A percentile compares a stretch with the other conserved stretches of the same genome.
These are phyloP conservation scores for Lignosus rhinocerotis DNA, from an alignment of 1,284 basidiomycete genomes.

Conservation along the genomic window DNA sequence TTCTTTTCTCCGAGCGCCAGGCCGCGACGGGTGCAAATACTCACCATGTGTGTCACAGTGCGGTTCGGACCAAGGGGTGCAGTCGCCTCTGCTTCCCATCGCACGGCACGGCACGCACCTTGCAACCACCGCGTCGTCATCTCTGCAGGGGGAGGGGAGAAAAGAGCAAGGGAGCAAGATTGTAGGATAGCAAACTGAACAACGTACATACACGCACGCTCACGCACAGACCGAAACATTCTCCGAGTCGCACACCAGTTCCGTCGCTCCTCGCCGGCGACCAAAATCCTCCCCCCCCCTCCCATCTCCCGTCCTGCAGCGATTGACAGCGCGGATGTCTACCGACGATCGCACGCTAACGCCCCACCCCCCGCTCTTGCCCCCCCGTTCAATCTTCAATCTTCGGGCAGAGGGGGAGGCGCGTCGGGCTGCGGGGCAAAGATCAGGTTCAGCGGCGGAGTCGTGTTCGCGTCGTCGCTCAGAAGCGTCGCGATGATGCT, in stretches of 20 bases:
- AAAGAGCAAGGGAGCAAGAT: not conserved
- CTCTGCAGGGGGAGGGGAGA: not conserved
- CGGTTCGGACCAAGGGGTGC: no score
- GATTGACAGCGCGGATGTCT: not conserved
- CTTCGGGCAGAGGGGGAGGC: constrained; percentile 67
- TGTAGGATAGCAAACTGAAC: not conserved
- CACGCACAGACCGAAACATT: not conserved
- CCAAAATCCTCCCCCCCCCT: not conserved
- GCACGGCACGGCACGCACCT: no score
- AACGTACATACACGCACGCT: constrained; percentile 8
- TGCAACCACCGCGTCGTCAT: not conserved
- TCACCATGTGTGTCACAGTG: no score
- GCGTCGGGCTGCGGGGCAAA: constrained; percentile 82
- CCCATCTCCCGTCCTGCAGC: not conserved
- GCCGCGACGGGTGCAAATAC: not conserved
- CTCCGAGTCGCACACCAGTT: not conserved
- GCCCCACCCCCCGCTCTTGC: not conserved
- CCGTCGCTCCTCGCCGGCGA: not conserved
- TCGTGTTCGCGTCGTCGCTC: constrained; percentile 78
- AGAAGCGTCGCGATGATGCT: constrained; percentile 84
- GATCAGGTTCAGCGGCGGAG: constrained; percentile 75
- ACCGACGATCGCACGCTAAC: constrained; percentile 1
- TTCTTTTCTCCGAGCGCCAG: constrained; percentile 1
- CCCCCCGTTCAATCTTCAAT: constrained; percentile 22
- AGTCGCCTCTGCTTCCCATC: no score